These are phyloP conservation scores for Westerdykella ornata DNA, from an alignment of 2,329 filamentous ascomycete genomes.

Conservation along the genomic window DNA sequence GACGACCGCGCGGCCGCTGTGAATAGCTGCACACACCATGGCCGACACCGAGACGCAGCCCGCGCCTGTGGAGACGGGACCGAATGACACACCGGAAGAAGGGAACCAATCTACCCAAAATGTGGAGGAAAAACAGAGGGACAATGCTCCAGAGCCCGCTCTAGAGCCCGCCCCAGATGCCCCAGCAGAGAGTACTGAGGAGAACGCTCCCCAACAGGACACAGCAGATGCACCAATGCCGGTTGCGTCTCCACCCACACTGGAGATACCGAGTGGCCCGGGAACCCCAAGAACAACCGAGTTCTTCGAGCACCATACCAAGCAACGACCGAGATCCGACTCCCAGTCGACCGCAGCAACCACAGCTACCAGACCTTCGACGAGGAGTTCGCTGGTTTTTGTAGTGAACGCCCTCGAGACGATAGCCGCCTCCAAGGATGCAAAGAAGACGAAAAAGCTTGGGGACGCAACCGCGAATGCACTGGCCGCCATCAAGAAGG, in stretches of 20 bases:
- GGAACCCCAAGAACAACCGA: constrained; percentile 27
- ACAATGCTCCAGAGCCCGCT: constrained; percentile 16
- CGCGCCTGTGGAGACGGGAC: constrained; percentile 8
- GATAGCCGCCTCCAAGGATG: constrained; percentile 87
- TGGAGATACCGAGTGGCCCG: constrained; percentile 18
- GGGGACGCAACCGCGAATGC: constrained; percentile 75
- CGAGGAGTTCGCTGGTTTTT: constrained; percentile 91
- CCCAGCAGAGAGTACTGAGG: constrained; percentile 3
- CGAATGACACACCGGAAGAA: constrained; percentile 9
- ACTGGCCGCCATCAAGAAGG: constrained; percentile 71
- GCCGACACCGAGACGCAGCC: constrained; percentile 26
- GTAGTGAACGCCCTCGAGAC: constrained; percentile 88
- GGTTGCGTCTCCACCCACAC: constrained; percentile 19
- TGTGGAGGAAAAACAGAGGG: constrained; percentile 14
- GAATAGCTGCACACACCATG: constrained; percentile 23
- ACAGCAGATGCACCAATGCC: constrained; percentile 12
- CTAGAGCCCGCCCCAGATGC: constrained; percentile 17
- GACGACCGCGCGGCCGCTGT: constrained; percentile 10
- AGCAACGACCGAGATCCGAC: constrained; percentile 49
- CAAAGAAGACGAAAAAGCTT: constrained; percentile 76
- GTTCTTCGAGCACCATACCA: constrained; percentile 31
- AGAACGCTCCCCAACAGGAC: constrained; percentile 10
- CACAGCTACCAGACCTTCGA: constrained; percentile 50
- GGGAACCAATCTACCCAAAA: constrained; percentile 7
- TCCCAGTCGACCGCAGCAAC: constrained; percentile 51